Conservation (phyloP, 768 basidiomycete species). For the Lactarius indigo region DNA sequence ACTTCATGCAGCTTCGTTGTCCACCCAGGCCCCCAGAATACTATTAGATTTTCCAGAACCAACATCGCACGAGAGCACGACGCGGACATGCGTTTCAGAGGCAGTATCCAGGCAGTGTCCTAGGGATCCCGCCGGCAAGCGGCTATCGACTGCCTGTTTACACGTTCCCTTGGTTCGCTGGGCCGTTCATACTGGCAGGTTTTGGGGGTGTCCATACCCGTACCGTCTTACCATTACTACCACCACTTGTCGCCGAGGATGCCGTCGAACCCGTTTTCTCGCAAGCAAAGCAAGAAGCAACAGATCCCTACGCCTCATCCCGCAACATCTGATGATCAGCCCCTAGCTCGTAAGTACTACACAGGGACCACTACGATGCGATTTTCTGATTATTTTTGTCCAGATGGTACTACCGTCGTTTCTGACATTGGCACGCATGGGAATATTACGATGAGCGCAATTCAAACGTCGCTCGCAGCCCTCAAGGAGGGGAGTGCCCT, state of each 20-base stretch:
- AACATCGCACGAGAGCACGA: too few relatives aligned
- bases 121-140: neutral
- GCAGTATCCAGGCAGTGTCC: too few relatives aligned
- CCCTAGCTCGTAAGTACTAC: neutral
- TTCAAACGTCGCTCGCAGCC: neutral
- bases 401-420: neutral
- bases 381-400: neutral
- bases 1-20: too few relatives aligned
- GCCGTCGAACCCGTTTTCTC: neutral
- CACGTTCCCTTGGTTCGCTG: neutral
- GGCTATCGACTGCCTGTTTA: neutral
- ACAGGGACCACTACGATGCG: neutral
- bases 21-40: too few relatives aligned
- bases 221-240: neutral
- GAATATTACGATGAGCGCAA: neutral
- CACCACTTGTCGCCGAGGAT: neutral
- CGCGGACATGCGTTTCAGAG: too few relatives aligned
- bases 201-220: neutral
- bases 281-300: neutral
- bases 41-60: too few relatives aligned
- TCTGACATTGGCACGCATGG: neutral
- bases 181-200: neutral
- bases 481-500: neutral
- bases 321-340: neutral
- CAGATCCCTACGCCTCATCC: neutral